Conservation (phyloP, 768 basidiomycete species). For the Tulasnella calospora region DNA sequence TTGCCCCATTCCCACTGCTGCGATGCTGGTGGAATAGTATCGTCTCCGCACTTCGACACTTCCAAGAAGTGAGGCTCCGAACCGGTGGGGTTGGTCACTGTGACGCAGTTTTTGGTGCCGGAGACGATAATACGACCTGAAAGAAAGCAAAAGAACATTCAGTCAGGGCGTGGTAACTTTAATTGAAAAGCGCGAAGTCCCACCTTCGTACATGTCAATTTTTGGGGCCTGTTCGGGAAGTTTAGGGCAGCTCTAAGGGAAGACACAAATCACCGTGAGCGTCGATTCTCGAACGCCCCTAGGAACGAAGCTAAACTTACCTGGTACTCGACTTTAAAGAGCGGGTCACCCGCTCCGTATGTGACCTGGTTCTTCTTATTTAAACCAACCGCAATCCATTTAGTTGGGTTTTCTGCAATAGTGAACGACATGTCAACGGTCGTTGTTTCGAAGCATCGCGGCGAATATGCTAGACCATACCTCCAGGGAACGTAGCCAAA, state of each 20-base stretch:
- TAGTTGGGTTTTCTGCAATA: neutral
- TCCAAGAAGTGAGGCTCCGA: neutral
- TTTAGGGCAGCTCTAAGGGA: neutral
- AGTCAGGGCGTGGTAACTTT: too few relatives aligned
- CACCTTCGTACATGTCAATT: neutral
- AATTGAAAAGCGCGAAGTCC: too few relatives aligned
- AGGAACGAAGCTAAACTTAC: neutral
- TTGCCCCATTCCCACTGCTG: slow-evolving; percentile 5
- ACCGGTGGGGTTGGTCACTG: neutral
- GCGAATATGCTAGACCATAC: neutral
- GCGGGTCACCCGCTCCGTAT: neutral
- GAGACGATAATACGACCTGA: neutral
- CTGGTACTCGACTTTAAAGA: neutral
- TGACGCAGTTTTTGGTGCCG: neutral
- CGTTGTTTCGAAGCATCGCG: neutral
- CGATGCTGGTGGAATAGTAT: neutral
- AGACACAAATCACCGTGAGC: neutral
- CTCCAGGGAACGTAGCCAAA: neutral
- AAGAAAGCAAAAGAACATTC: neutral
- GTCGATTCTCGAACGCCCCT: neutral
- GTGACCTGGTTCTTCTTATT: neutral
- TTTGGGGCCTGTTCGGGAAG: neutral
- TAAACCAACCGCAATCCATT: neutral
- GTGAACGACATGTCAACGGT: neutral
- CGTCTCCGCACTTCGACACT: neutral